Evolutionary conservation across 208 protist genomes (phyloP).

Genomic region (Crithidia mellificae): DNA sequence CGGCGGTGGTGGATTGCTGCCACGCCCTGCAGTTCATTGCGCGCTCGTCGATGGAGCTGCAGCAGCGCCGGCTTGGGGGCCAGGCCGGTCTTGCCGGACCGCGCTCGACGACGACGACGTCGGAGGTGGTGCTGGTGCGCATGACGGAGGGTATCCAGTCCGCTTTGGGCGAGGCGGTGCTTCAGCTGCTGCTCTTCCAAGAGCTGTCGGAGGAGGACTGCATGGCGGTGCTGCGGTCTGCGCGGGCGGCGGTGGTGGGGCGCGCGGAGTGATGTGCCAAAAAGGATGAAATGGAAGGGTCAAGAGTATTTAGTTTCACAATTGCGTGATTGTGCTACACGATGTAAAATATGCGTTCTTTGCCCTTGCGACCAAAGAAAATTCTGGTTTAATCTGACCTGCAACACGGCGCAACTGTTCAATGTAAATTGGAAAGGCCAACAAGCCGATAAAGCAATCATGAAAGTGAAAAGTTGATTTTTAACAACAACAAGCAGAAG

Average conservation of each 20-base stretch:
- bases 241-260: conserved; percentile 30
- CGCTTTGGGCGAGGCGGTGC: conserved; percentile 56
- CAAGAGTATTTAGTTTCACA: not conserved
- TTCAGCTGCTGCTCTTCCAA: conserved; percentile 67
- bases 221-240: conserved; percentile 57
- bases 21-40: conserved; percentile 68
- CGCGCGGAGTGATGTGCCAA: not conserved
- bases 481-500: too few species aligned
- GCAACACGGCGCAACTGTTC: too few species aligned
- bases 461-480: too few species aligned
- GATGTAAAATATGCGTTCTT: too few species aligned
- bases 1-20: conserved; percentile 70
- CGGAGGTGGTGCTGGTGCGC: conserved; percentile 39
- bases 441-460: too few species aligned
- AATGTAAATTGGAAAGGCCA: too few species aligned
- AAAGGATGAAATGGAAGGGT: too few species aligned
- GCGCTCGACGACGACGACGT: too few species aligned
- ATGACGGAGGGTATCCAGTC: conserved; percentile 60
- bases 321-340: not conserved
- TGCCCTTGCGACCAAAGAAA: too few species aligned
- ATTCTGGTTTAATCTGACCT: too few species aligned
- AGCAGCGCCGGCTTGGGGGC: conserved; percentile 26
- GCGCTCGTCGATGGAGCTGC: conserved; percentile 42
- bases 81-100: too few species aligned
- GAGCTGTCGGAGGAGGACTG: conserved; percentile 72